Evolutionary conservation across 768 basidiomycete species (phyloP).

Genomic region (Leccinum variicolor): DNA sequence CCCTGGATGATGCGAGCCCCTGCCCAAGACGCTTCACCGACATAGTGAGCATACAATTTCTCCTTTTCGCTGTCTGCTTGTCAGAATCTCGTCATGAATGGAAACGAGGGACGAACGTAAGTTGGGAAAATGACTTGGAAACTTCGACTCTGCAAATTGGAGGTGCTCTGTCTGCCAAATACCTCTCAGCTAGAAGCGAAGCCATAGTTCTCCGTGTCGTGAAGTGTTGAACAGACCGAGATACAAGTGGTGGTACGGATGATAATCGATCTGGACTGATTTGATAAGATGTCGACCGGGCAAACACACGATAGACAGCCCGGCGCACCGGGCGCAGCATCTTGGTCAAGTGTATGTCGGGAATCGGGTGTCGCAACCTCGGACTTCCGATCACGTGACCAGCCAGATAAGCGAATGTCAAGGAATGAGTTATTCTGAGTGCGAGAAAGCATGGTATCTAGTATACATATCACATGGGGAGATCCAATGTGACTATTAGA

Average conservation of each 20-base stretch:
- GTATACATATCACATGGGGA: neutral
- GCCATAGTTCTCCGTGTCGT: conserved; percentile 28
- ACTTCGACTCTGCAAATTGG: conserved; percentile 74
- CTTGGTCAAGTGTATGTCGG: conserved; percentile 2
- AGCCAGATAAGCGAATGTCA: no score
- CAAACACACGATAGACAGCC: neutral
- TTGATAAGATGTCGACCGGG: no score
- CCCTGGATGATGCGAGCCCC: conserved; percentile 81
- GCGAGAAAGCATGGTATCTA: neutral
- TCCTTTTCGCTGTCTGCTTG: conserved; percentile 55
- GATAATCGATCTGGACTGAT: no score
- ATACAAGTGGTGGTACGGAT: neutral
- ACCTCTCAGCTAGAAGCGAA: conserved; percentile 49
- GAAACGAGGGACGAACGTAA: conserved; percentile 44
- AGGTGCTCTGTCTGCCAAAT: conserved; percentile 71
- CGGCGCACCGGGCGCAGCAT: conserved; percentile 14
- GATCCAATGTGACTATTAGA: neutral
- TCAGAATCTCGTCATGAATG: neutral
- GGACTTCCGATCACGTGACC: neutral
- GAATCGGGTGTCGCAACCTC: conserved; percentile 6
- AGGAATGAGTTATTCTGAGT: neutral
- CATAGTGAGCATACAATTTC: conserved; percentile 74
- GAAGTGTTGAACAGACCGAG: neutral
- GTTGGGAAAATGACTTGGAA: conserved; percentile 61
- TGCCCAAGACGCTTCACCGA: conserved; percentile 75